A percentile compares a stretch with the other conserved stretches of the same genome.
Conservation (phyloP, 2,329 filamentous ascomycete genomes). For the Penicillium corylophilum region DNA sequence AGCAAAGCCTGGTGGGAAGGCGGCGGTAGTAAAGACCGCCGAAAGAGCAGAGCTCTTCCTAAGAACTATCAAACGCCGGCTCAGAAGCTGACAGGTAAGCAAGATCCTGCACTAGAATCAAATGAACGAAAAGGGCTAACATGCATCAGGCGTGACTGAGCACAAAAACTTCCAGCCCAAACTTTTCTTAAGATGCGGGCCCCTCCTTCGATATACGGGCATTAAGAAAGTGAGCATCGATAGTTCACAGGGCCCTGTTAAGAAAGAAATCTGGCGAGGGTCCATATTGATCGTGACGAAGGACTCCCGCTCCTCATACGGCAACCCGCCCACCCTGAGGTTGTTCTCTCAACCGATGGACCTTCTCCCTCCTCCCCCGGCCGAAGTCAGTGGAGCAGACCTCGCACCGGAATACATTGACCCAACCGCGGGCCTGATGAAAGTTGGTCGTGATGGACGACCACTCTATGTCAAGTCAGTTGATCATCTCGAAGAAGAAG, state of each 20-base stretch:
- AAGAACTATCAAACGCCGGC: slow-evolving; percentile 35
- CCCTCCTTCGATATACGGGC: slow-evolving; percentile 84
- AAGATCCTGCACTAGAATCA: background rate
- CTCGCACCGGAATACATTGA: slow-evolving; percentile 80
- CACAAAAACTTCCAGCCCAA: slow-evolving; percentile 74
- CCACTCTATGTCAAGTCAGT: slow-evolving; percentile 86
- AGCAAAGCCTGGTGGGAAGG: slow-evolving; percentile 77
- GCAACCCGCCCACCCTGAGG: slow-evolving; percentile 71
- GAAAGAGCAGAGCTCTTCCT: slow-evolving; percentile 47
- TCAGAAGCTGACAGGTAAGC: slow-evolving; percentile 34
- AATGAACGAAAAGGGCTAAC: slow-evolving; percentile 4
- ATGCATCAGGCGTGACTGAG: slow-evolving; percentile 43
- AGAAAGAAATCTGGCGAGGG: slow-evolving; percentile 85
- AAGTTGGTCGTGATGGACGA: slow-evolving; percentile 78
- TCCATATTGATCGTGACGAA: slow-evolving; percentile 93
- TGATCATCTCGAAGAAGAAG: slow-evolving; percentile 75
- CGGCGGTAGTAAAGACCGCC: slow-evolving; percentile 46
- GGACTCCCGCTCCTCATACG: slow-evolving; percentile 80
- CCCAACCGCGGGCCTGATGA: slow-evolving; percentile 82
- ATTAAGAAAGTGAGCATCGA: slow-evolving; percentile 58
- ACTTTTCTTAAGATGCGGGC: slow-evolving; percentile 85
- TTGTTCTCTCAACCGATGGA: slow-evolving; percentile 86
- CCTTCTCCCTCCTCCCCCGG: slow-evolving; percentile 73
- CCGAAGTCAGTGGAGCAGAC: slow-evolving; percentile 60
- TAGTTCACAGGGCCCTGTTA: slow-evolving; percentile 40